phyloP scores from a whole-genome alignment of 768 basidiomycete species.

The Lactarius vividus region DNA sequence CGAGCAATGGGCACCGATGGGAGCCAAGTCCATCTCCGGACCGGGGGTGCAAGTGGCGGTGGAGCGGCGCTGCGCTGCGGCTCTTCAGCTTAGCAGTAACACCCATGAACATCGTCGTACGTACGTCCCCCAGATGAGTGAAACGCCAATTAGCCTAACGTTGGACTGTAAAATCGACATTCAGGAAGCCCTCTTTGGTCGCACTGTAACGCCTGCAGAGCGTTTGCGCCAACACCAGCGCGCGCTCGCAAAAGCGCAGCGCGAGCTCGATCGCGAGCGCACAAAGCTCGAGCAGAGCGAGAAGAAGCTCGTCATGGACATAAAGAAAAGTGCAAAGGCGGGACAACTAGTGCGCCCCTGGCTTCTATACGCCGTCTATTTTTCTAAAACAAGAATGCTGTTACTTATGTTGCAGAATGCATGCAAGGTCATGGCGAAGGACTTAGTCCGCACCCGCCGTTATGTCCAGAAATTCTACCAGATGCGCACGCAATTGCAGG shows the following conservation, averaged over 20 bases:
- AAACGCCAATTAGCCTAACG: constrained; percentile 14
- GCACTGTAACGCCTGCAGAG: constrained; percentile 93
- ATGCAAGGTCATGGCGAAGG: constrained; percentile 99
- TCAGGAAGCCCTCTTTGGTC: constrained; percentile 96
- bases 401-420: constrained; percentile 64
- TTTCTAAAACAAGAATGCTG: not conserved
- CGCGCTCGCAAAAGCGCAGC: constrained; percentile 92
- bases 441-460: constrained; percentile 91
- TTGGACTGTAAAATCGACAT: not conserved
- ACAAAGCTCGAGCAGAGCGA: constrained; percentile 92
- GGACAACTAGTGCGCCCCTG: constrained; percentile 80
- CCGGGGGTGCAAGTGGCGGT: constrained; percentile 1
- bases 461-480: constrained; percentile 98
- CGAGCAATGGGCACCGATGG: constrained; percentile 67
- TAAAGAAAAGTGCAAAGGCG: constrained; percentile 93
- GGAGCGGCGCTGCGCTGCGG: too few relatives aligned
- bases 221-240: constrained; percentile 96
- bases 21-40: constrained; percentile 42
- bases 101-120: constrained; percentile 78
- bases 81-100: not conserved
- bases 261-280: constrained; percentile 96
- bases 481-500: constrained; percentile 98
- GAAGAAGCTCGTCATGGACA: constrained; percentile 94
- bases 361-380: not conserved
- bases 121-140: constrained; percentile 29